phyloP scores from a whole-genome alignment of 78 protist genomes.

The Mantamonas sphyraenae region DNA sequence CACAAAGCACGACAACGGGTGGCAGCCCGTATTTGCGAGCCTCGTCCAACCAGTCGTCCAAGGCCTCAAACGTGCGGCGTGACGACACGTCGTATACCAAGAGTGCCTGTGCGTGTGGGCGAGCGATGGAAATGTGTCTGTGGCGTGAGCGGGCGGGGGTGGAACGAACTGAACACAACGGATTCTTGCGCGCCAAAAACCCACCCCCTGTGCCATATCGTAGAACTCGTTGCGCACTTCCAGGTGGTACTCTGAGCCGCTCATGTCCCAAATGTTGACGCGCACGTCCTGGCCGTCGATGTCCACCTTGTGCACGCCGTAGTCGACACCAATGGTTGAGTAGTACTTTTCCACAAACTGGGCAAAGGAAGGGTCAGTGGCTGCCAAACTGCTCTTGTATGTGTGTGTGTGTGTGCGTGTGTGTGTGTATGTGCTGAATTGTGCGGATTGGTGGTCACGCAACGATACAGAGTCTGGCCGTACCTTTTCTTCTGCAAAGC shows the following conservation, averaged over 20 bases:
- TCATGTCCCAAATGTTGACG: not conserved
- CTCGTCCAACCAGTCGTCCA: not conserved
- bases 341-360: not conserved
- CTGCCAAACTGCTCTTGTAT: too few species aligned
- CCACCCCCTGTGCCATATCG: not conserved
- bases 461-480: too few species aligned
- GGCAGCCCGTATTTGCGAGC: not conserved
- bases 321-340: not conserved
- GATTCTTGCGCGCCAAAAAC: not conserved
- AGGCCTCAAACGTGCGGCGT: not conserved
- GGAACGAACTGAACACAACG: not conserved
- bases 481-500: not conserved
- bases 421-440: too few species aligned
- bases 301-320: not conserved
- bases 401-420: too few species aligned
- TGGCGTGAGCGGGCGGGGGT: not conserved
- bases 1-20: not conserved
- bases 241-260: not conserved
- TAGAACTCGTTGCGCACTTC: conserved; percentile 1
- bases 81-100: not conserved
- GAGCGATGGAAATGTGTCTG: not conserved
- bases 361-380: too few species aligned
- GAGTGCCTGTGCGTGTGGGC: not conserved
- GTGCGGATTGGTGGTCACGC: too few species aligned
- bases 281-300: not conserved